Base-by-base conservation (phyloP, 495 filamentous ascomycete genomes). In the Friedmanniomyces simplex region DNA sequence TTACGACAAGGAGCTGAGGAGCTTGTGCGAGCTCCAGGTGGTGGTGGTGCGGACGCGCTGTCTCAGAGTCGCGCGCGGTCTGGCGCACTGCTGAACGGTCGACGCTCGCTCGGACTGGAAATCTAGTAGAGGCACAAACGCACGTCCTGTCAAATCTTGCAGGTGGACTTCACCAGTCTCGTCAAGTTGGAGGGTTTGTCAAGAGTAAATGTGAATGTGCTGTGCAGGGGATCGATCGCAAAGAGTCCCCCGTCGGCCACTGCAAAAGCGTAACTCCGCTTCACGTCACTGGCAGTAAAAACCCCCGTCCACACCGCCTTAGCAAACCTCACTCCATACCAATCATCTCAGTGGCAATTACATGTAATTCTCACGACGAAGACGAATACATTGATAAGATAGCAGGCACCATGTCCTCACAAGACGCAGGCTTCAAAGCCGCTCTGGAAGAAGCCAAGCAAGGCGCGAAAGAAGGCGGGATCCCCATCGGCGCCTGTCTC, bases 401-500 rank as follows among this genome's bases (percentile, higher is more conserved):
- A 24, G 13, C 46, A 24, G 14, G 6, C 25, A 53, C 6, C 36
- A 58, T 62, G 59, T 57, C 52, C 8, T 75, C 79, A 55, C 76
- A 78, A 57, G 67, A 77, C 49, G 61, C 72, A 43, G 80, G 76
- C 32, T 76, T 83, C 56, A 69, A 72, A 30, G 74, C 81, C 39
- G 87, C 89, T n/a, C 69, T 90, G n/a, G 85, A 87, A 57, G 88
- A 94, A 66, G 87, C 87, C 0, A 81, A 76, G 63, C 70, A 76
- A 43, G 80, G 84, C 30, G 79, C 76, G 43, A 68, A 74, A n/a
- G 87, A 91, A 71, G 86, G 87, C 30, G 89, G 89, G 28, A 77
- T 93, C 1, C 89, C 88, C 36, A 93, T 93, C 54, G 89, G 88
- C 22, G 88, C 89, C 26, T 83, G 79, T 22, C 74, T 94, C 37